Percentiles rank a stretch among this genome's conserved stretches.
Conservation (phyloP, 2,329 filamentous ascomycete species). For the Stachybotrys chlorohalonatus region DNA sequence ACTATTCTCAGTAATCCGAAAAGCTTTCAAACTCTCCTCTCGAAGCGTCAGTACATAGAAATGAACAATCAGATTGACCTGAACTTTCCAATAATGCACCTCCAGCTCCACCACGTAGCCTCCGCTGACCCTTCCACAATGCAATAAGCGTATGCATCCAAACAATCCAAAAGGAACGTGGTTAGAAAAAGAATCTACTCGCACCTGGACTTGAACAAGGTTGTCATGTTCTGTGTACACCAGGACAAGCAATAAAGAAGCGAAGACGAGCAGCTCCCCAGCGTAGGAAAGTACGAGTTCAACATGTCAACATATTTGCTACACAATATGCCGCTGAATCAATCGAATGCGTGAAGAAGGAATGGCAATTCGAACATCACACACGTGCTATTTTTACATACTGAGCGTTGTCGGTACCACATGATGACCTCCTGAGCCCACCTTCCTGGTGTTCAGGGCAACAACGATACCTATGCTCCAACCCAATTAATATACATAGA, state of each 20-base stretch:
- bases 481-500: not conserved
- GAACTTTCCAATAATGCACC: not conserved
- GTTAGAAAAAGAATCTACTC: too few species aligned
- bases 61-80: not conserved
- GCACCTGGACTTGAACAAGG: too few species aligned
- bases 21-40: not conserved
- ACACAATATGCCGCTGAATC: not conserved
- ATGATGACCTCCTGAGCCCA: not conserved
- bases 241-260: too few species aligned
- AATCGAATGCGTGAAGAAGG: not conserved
- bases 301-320: not conserved
- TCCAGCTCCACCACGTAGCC: too few species aligned
- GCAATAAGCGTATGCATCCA: too few species aligned
- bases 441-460: not conserved
- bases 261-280: too few species aligned
- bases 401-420: not conserved
- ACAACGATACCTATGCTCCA: not conserved
- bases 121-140: too few species aligned
- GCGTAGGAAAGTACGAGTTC: too few species aligned
- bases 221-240: too few species aligned
- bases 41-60: not conserved
- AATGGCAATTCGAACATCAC: not conserved
- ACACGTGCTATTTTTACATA: not conserved
- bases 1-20: not conserved
- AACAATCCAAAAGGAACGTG: too few species aligned